Base-by-base conservation (phyloP, 2,329 filamentous ascomycete genomes). In the Scopulariopsis brevicaulis region DNA sequence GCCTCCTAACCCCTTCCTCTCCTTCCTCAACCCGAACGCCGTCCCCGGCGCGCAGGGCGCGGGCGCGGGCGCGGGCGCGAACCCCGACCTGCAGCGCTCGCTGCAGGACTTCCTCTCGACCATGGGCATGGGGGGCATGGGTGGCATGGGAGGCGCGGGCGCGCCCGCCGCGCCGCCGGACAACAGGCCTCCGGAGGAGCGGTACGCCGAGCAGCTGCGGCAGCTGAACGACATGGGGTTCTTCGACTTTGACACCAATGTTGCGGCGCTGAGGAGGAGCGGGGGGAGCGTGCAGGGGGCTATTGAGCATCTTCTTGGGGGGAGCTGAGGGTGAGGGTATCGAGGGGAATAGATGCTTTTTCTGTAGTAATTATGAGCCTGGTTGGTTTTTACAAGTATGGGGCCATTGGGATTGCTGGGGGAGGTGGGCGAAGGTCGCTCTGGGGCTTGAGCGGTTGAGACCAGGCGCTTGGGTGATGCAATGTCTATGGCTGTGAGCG, bases 171-270 rank as follows among this genome's bases (percentile, higher is more conserved):
- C 60, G 67, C 87, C 90, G 5, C 72, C 80, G 2, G 94, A 99
- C 72, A 96, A 80, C 66, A 82, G 93, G 61, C 92, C 94, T 4
- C 93, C 94, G 0, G 94, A 99, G 76, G 94, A 97, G 72, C 79
- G 90, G 60, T 99, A 96, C 65, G 91, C 89, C 3, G 85, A 89
- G 35, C 93, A 99, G 73, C 77, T 99, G 55, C 80, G 90, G 60
- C 91, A 97, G 73, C 75, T 99, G 62, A 99, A 99, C 70, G 94
- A 97, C 63, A 99, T 99, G 94, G 94, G 94, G 3, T 99, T 99
- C 74, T 96, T 85, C 69, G 92, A 99, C 68, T 99, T 97, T 67
- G 93, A 99, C 56, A 78, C 89, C 64, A 99, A 99, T 65, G 84
- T 99, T 35, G 85, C 88, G 58, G 94, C 94, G 5, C 74, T 99